phyloP scores from a whole-genome alignment of 495 filamentous ascomycete genomes.

The Podospora tetraspora region DNA sequence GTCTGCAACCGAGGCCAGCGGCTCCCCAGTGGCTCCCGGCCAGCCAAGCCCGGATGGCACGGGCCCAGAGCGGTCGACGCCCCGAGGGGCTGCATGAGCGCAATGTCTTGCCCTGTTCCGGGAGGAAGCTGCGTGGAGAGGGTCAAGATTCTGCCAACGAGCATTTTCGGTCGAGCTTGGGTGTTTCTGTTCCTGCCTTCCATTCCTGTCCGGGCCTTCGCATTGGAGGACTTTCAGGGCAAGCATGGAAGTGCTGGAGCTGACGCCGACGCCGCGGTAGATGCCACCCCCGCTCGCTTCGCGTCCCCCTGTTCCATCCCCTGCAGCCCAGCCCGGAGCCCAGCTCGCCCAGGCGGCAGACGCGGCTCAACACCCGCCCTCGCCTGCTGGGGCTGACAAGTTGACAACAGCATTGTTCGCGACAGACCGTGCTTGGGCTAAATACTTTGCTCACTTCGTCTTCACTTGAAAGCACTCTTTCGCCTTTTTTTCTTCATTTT shows the following conservation, averaged over 20 bases:
- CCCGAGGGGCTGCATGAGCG: neutral
- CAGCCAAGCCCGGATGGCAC: conserved; percentile 3
- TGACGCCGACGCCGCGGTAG: neutral
- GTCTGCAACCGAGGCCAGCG: neutral
- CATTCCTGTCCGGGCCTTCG: too few relatives aligned
- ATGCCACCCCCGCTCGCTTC: neutral
- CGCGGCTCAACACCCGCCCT: neutral
- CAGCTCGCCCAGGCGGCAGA: neutral
- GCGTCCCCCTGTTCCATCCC: neutral
- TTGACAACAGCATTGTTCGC: neutral
- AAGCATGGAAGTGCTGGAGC: neutral
- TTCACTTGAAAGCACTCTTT: too few relatives aligned
- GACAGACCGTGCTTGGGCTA: too few relatives aligned
- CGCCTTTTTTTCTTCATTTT: too few relatives aligned
- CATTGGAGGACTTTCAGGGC: too few relatives aligned
- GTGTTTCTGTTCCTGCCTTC: neutral
- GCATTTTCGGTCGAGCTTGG: neutral
- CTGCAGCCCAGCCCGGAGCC: neutral
- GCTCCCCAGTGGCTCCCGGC: neutral
- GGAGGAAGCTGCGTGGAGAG: neutral
- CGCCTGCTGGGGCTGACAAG: neutral
- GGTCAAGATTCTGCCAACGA: neutral
- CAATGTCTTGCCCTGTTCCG: neutral
- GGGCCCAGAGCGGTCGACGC: conserved; percentile 1
- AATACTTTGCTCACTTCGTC: too few relatives aligned